Percentiles rank a stretch among this genome's conserved stretches.
Evolutionary conservation across 768 basidiomycete genomes (phyloP).

Genomic region (Russula virescens): DNA sequence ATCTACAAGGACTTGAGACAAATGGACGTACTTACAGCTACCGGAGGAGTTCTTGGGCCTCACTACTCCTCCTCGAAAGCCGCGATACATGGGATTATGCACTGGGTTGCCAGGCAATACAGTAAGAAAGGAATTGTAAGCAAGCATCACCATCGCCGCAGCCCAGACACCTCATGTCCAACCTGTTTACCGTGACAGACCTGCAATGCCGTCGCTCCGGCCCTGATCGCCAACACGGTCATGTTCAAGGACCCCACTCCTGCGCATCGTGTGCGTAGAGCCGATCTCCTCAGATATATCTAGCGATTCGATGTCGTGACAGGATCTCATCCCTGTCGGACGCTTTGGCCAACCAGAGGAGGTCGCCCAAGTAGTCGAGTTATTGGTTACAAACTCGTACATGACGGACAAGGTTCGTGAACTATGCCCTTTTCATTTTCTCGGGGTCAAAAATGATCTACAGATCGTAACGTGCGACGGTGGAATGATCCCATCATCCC

Average conservation of each 20-base stretch:
- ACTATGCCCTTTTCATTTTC: neutral
- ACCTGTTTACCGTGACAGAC: slow-evolving; percentile 31
- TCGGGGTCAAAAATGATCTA: neutral
- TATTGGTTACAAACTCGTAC: slow-evolving; percentile 46
- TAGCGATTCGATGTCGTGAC: neutral
- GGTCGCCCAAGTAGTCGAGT: slow-evolving; percentile 46
- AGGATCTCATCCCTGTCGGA: slow-evolving; percentile 47
- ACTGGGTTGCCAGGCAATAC: slow-evolving; percentile 49
- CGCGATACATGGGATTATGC: slow-evolving; percentile 48
- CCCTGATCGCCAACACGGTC: slow-evolving; percentile 44
- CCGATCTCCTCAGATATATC: neutral
- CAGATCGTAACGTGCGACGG: slow-evolving; percentile 24
- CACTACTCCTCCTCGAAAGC: slow-evolving; percentile 55
- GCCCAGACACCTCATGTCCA: neutral
- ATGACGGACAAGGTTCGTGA: slow-evolving; percentile 50
- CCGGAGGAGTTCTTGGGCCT: slow-evolving; percentile 50
- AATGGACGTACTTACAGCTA: slow-evolving; percentile 29
- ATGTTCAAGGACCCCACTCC: slow-evolving; percentile 43
- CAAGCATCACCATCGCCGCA: slow-evolving; percentile 17
- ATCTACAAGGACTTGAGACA: neutral
- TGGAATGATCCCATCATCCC: slow-evolving; percentile 22
- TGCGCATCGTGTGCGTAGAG: slow-evolving; percentile 31
- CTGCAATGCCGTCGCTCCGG: slow-evolving; percentile 49
- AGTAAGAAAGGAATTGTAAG: slow-evolving; percentile 45
- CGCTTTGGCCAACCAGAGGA: slow-evolving; percentile 47